Conservation (phyloP, 768 basidiomycete genomes). For the Podaxis sp. region DNA sequence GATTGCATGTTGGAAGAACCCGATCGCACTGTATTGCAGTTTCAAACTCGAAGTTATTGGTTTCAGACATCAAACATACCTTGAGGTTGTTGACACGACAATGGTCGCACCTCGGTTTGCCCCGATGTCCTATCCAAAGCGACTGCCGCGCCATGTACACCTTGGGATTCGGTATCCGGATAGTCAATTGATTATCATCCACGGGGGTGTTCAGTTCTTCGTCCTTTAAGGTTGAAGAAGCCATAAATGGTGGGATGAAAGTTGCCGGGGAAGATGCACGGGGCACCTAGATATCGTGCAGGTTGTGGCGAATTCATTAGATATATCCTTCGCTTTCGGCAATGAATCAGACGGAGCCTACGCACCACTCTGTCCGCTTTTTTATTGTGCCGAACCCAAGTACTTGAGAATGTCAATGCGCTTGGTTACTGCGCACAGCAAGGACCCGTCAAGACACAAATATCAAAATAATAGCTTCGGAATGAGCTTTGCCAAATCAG, state of each 20-base stretch:
- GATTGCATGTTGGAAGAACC: slow-evolving; percentile 67
- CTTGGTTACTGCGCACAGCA: background rate
- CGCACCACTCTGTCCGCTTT: background rate
- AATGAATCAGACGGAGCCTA: background rate
- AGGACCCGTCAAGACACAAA: background rate
- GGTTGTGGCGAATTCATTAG: background rate
- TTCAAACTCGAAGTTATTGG: slow-evolving; percentile 8
- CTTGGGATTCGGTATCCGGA: slow-evolving; percentile 67
- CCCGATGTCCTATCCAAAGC: slow-evolving; percentile 72
- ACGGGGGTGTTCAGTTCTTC: slow-evolving; percentile 29
- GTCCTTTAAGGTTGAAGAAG: slow-evolving; percentile 15
- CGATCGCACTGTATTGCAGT: slow-evolving; percentile 56
- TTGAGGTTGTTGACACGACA: slow-evolving; percentile 72
- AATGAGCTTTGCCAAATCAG: background rate
- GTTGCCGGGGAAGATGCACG: background rate
- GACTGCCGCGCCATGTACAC: slow-evolving; percentile 68
- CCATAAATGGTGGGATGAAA: slow-evolving; percentile 9
- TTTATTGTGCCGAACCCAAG: background rate
- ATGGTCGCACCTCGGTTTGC: slow-evolving; percentile 73
- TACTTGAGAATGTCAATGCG: background rate
- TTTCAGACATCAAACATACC: slow-evolving; percentile 36
- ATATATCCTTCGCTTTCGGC: background rate
- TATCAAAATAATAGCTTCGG: background rate
- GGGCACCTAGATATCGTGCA: slow-evolving; percentile 7
- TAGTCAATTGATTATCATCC: slow-evolving; percentile 56